Base-by-base conservation (phyloP, 1,284 basidiomycete genomes). In the Leccinum subrobustum region DNA sequence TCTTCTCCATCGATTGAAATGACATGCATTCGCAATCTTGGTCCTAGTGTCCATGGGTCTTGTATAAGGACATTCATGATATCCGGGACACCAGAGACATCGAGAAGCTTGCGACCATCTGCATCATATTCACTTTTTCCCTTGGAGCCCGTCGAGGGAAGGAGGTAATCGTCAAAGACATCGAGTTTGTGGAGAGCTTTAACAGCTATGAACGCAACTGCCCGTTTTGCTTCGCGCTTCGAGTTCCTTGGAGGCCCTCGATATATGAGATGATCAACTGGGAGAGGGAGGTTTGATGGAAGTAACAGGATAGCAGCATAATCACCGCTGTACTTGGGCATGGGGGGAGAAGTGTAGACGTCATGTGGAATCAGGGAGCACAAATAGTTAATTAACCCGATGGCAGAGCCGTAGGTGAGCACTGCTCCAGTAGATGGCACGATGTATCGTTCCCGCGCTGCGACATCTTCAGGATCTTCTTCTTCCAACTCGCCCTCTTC, bases 211-310 rank as follows among this genome's bases (percentile, higher is more conserved):
- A 92, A 95, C 0, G 92, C 89, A 8, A 84, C 92, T 2, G 89
- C 87, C 16, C 91, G 85, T 68, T 87, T 92, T 1, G 93, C 92
- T 69, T 91, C 90, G 64, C 83, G 86, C 72, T 93, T 93, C 9
- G 88, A 84, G 35, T 77, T 76, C 60, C 83, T 83, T 8, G 64
- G 60, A 1, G 85, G 84, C 0, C 92, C 91, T 9, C 73, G 68
- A 63, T 83, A 87, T 6, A 77, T 72, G 4, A 89, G 80, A 56
- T 84, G 75, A 39, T 81, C 73, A 0, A 78, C 71, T 0, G 83
- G 77, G 2, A 95, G 77, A 12, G 90, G 88, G 3, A 92, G 79
- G 56, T 81, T 83, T 0, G 81, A 74, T 1, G 92, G 92, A n/a
- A 93, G 79, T 31, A 76, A 76, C n/a, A 93, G 74, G 3, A 78